phyloP scores from a whole-genome alignment of 495 filamentous ascomycete species.

The Entonaema liquescens region DNA sequence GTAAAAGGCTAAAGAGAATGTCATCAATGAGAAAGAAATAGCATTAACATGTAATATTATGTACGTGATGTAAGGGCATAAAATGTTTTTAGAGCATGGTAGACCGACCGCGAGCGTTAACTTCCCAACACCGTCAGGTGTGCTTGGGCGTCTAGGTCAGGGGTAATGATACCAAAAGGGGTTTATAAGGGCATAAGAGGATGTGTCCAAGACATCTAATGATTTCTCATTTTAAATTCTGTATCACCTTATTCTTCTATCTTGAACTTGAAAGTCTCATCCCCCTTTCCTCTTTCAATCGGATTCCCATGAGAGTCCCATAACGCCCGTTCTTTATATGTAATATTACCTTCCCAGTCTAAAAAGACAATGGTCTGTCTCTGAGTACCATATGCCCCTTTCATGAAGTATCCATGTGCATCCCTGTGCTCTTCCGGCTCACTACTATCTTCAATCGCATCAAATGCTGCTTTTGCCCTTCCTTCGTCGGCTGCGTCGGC shows the following conservation, averaged over 20 bases:
- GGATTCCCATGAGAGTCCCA: constrained; percentile 73
- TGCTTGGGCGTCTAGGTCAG: too few species aligned
- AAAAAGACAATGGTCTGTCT: constrained; percentile 89
- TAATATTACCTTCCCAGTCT: constrained; percentile 75
- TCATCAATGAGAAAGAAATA: too few species aligned
- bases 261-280: constrained; percentile 69
- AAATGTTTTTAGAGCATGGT: too few species aligned
- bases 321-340: constrained; percentile 84
- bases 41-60: too few species aligned
- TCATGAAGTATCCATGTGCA: constrained; percentile 54
- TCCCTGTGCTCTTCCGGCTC: constrained; percentile 38
- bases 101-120: too few species aligned
- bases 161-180: background rate
- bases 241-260: constrained; percentile 60
- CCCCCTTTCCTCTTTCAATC: constrained; percentile 66
- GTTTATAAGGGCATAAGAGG: background rate
- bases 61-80: too few species aligned
- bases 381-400: constrained; percentile 88
- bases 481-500: constrained; percentile 63
- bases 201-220: background rate
- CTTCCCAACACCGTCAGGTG: too few species aligned
- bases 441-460: constrained; percentile 41
- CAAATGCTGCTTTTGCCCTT: constrained; percentile 46
- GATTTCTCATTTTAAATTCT: background rate
- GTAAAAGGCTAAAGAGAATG: too few species aligned